Conservation (phyloP, 2,329 filamentous ascomycete species). For the Beauveria bassiana region DNA sequence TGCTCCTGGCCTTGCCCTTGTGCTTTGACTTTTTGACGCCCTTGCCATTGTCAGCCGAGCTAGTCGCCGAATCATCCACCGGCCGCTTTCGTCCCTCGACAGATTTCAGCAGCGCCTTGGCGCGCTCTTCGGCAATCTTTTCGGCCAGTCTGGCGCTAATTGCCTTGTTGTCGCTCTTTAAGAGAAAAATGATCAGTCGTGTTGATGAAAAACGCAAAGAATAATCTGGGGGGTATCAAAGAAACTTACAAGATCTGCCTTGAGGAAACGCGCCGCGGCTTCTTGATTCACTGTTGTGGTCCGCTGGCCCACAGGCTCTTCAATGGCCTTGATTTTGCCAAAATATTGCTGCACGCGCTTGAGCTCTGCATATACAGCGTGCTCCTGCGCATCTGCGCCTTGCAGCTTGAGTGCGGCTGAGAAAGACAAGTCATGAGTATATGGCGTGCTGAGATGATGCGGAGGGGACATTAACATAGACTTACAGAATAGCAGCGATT, state of each 20-base stretch:
- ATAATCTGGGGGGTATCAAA: not conserved
- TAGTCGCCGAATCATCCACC: constrained; percentile 24
- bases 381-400: constrained; percentile 72
- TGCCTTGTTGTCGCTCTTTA: constrained; percentile 41
- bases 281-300: constrained; percentile 58
- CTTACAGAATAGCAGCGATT: constrained; percentile 81
- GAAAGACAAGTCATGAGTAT: not conserved
- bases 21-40: constrained; percentile 20
- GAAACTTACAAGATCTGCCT: constrained; percentile 62
- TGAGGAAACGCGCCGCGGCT: constrained; percentile 75
- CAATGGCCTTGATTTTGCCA: constrained; percentile 75
- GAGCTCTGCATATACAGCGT: constrained; percentile 79
- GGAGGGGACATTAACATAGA: constrained; percentile 8
- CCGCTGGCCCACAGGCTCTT: constrained; percentile 52
- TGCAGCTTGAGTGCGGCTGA: constrained; percentile 67
- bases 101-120: constrained; percentile 41
- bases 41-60: constrained; percentile 20
- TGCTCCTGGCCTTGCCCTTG: constrained; percentile 22
- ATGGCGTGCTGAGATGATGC: not conserved
- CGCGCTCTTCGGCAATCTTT: constrained; percentile 49
- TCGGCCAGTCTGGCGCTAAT: constrained; percentile 46
- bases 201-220: not conserved
- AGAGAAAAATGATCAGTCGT: constrained; percentile 8
- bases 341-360: constrained; percentile 86
- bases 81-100: constrained; percentile 38